Evolutionary conservation across 805 yeast species (phyloP).

Genomic region (Myxozyma mucilagina): DNA sequence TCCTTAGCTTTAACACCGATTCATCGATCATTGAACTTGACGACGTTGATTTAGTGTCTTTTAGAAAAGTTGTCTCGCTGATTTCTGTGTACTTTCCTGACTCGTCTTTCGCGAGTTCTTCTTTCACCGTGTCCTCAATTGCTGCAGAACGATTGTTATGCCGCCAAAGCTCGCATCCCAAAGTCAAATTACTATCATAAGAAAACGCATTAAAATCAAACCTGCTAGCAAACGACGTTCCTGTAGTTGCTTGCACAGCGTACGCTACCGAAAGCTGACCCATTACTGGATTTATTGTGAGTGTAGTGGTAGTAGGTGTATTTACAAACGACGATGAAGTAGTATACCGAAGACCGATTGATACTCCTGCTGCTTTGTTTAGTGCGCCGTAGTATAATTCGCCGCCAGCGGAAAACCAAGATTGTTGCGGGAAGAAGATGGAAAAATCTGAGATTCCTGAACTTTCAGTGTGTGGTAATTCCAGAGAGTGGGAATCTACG

Average conservation of each 20-base stretch:
- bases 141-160: neutral
- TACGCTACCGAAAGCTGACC: slow-evolving; percentile 89
- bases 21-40: slow-evolving; percentile 6
- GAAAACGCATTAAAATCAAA: slow-evolving; percentile 91
- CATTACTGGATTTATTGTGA: slow-evolving; percentile 82
- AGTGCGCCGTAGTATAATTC: slow-evolving; percentile 86
- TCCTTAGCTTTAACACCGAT: slow-evolving; percentile 21
- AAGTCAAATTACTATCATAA: slow-evolving; percentile 77
- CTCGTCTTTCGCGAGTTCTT: neutral
- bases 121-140: neutral
- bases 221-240: slow-evolving; percentile 75
- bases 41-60: neutral
- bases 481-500: slow-evolving; percentile 32
- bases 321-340: slow-evolving; percentile 85
- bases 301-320: slow-evolving; percentile 83
- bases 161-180: slow-evolving; percentile 81
- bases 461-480: neutral
- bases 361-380: slow-evolving; percentile 84
- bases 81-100: neutral
- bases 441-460: neutral
- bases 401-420: slow-evolving; percentile 72
- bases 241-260: slow-evolving; percentile 73
- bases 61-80: neutral
- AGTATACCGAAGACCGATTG: slow-evolving; percentile 80
- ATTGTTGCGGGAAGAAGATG: slow-evolving; percentile 34